A percentile compares a stretch with the other conserved stretches of the same genome.
These are phyloP conservation scores for Eucalyptus erythrocorys DNA, from an alignment of 345 rosid genomes.

Conservation along the genomic window DNA sequence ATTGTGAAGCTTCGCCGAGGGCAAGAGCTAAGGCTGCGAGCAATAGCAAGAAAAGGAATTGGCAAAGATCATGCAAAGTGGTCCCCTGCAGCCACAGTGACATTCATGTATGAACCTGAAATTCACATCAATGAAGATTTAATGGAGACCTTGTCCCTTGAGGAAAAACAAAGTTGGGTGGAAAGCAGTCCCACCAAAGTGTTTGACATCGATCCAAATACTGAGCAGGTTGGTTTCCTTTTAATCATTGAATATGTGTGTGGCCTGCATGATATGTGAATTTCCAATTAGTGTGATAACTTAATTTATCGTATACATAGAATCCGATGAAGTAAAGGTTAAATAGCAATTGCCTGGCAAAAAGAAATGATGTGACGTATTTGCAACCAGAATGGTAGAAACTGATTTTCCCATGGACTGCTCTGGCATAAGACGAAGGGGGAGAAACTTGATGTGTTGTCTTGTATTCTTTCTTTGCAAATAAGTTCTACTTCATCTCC, in stretches of 20 bases:
- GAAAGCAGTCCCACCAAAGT: conserved; percentile 94
- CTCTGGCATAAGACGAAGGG: neutral
- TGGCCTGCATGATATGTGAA: neutral
- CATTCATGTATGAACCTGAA: conserved; percentile 95
- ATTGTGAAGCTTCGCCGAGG: conserved; percentile 86
- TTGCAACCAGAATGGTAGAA: neutral
- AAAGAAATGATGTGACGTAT: neutral
- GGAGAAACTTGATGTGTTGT: neutral
- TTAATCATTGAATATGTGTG: neutral
- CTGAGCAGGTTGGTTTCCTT: conserved; percentile 41
- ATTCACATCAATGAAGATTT: conserved; percentile 76
- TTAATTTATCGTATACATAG: neutral
- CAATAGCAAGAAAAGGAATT: conserved; percentile 93
- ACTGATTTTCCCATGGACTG: neutral
- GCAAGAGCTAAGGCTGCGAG: conserved; percentile 81
- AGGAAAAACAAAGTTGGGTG: conserved; percentile 59
- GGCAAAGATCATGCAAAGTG: conserved; percentile 97
- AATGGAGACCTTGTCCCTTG: conserved; percentile 68
- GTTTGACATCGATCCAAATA: conserved; percentile 52
- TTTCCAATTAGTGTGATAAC: neutral
- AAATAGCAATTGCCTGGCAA: neutral
- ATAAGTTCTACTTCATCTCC: neutral
- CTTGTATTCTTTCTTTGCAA: neutral
- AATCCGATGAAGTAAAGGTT: neutral
- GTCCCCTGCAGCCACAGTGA: conserved; percentile 99